Base-by-base conservation (phyloP, 352 stramenopile species). In the Globisporangium mamillatum region DNA sequence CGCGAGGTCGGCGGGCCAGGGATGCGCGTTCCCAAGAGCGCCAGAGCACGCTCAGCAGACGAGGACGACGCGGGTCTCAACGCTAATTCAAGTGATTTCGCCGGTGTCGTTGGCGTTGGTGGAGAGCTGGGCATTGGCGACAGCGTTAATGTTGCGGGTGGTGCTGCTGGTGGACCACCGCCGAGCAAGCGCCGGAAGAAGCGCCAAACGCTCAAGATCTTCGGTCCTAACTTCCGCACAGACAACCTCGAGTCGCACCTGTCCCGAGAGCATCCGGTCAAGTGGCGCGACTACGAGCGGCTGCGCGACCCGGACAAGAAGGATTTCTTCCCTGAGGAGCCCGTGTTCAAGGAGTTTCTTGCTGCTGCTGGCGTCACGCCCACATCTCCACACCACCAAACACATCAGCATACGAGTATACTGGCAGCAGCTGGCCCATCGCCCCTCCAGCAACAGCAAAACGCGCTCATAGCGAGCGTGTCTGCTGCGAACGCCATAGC, bases 201-300 rank as follows among this genome's bases (percentile, higher is more conserved):
- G 69, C 74, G 78, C n/a, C 78, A 86, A 75, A 86, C 76, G 62
- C 73, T 84, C 68, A 86, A 86, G 58, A 68, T 86, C 20, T 86
- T 86, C 67, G 78, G 78, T 0, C 78, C 78, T 1, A 86, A 86
- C 62, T 86, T 86, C 68, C 78, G 78, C 50, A 86, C 78, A 18
- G 78, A 86, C 71, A 86, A 86, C 60, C 65, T 86, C 54, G 78
- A 86, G 69, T 84, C 76, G 25, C 78, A 86, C 59, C 59, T 86
- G 34, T 79, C 76, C 62, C 70, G 78, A 63, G 78, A 86, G 63
- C 78, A 86, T 50, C 76, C 78, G 10, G 44, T 64, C 66, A 78
- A 75, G 59, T 86, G 78, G 78, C 76, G 75, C 36, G 78, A 84
- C 63, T 86, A 82, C 76, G 78, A 86, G 56, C 74, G 73, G 0